phyloP scores from a whole-genome alignment of 257 asterid genomes.

The Salvia rosmarinus region DNA sequence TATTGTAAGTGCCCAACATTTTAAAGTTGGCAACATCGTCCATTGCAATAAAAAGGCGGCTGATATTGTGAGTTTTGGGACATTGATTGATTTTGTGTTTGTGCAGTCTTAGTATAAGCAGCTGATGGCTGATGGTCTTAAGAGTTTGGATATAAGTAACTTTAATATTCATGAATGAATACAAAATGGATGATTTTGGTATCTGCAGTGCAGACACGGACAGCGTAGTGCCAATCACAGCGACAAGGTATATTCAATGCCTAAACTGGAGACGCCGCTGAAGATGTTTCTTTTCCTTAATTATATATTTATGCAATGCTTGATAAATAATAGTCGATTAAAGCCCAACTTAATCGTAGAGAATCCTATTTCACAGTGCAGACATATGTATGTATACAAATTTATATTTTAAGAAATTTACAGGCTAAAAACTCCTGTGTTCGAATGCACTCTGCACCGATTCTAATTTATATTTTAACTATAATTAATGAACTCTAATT shows the following conservation, averaged over 20 bases:
- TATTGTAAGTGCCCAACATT: too few species aligned
- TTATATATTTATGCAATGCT: neutral
- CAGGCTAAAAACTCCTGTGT: too few species aligned
- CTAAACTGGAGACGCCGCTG: constrained; percentile 37
- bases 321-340: neutral
- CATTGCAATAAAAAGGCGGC: too few species aligned
- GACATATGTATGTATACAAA: too few species aligned
- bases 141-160: constrained; percentile 44
- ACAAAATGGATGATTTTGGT: neutral
- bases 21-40: too few species aligned
- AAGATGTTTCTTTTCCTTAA: neutral
- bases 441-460: too few species aligned
- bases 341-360: too few species aligned
- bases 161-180: neutral
- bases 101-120: constrained; percentile 37
- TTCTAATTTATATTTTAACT: too few species aligned
- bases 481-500: too few species aligned
- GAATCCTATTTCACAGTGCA: too few species aligned
- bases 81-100: neutral
- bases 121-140: constrained; percentile 46
- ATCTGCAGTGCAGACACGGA: constrained; percentile 38
- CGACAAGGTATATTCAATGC: constrained; percentile 48
- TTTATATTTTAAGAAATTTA: too few species aligned
- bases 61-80: too few species aligned
- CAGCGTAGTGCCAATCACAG: constrained; percentile 42